phyloP scores from a whole-genome alignment of 106 monocot species.

The Dendrobium catenatum region DNA sequence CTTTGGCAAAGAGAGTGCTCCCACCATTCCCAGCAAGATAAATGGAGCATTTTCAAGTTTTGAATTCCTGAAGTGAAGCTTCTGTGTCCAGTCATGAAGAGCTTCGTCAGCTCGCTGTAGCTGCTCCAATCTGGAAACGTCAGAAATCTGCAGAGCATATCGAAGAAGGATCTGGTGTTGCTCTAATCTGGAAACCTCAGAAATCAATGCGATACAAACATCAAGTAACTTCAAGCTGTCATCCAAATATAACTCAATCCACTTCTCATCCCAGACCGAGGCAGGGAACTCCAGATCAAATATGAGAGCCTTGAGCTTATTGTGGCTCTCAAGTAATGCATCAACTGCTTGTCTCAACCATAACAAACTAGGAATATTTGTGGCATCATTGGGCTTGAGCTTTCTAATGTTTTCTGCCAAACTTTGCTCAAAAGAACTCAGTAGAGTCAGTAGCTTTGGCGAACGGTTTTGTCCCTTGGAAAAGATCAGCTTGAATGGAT shows the following conservation, averaged over 20 bases:
- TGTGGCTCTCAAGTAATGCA: conserved; percentile 25
- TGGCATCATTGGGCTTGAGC: conserved; percentile 20
- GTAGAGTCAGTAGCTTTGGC: conserved; percentile 16
- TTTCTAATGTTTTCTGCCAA: conserved; percentile 33
- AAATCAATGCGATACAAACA: conserved; percentile 39
- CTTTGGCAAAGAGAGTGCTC: conserved; percentile 35
- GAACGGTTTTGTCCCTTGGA: conserved; percentile 22
- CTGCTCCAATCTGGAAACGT: conserved; percentile 14
- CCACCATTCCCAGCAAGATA: conserved; percentile 30
- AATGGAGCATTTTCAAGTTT: conserved; percentile 34
- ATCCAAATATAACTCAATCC: conserved; percentile 47
- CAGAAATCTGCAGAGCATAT: conserved; percentile 22
- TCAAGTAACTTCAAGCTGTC: conserved; percentile 45
- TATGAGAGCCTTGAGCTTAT: conserved; percentile 22
- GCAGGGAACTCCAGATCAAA: conserved; percentile 41
- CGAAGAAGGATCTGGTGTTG: conserved; percentile 26
- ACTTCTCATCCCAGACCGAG: conserved; percentile 42
- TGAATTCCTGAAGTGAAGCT: conserved; percentile 20
- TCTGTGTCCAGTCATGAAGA: conserved; percentile 52
- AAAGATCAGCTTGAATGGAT: conserved; percentile 26
- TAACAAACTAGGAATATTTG: conserved; percentile 35
- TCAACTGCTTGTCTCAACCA: conserved; percentile 38
- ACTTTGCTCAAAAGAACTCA: conserved; percentile 35
- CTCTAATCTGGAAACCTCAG: conserved; percentile 38
- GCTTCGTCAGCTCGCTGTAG: conserved; percentile 20